Conservation (phyloP, 2,329 filamentous ascomycete genomes). For the Chrysoporthe austroafricana region DNA sequence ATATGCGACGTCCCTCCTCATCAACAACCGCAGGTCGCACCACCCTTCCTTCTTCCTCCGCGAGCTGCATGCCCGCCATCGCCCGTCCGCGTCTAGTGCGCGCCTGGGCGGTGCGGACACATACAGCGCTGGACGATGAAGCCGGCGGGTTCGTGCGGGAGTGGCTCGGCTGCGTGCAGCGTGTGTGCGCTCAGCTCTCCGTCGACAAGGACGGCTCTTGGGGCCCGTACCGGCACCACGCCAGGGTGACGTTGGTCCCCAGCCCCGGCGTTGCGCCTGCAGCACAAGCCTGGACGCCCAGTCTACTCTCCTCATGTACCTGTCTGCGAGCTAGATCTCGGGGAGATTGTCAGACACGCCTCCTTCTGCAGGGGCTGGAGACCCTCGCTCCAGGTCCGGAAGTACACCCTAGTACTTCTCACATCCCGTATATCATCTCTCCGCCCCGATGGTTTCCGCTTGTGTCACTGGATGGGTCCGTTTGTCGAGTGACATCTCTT, state of each 20-base stretch:
- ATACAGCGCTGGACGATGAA: not conserved
- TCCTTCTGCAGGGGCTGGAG: conserved; percentile 22
- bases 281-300: not conserved
- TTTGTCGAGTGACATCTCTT: conserved; percentile 14
- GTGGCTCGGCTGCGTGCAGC: conserved; percentile 6
- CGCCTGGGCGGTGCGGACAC: not conserved
- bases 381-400: conserved; percentile 7
- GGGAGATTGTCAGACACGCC: conserved; percentile 20
- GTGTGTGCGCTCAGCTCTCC: conserved; percentile 17
- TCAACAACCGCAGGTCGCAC: conserved; percentile 13
- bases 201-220: conserved; percentile 17
- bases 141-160: not conserved
- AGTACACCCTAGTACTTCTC: conserved; percentile 4
- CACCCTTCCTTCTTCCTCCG: not conserved
- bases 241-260: conserved; percentile 16
- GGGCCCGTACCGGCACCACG: conserved; percentile 13
- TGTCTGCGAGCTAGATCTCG: conserved; percentile 19
- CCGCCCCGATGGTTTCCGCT: conserved; percentile 15
- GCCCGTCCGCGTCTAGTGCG: not conserved
- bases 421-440: conserved; percentile 19
- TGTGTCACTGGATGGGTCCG: conserved; percentile 19
- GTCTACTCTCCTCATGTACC: not conserved
- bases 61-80: conserved; percentile 9
- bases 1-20: conserved; percentile 16
- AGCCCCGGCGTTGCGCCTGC: conserved; percentile 7